Conservation (phyloP, 768 basidiomycete genomes). For the Sistotremastrum suecicum region DNA sequence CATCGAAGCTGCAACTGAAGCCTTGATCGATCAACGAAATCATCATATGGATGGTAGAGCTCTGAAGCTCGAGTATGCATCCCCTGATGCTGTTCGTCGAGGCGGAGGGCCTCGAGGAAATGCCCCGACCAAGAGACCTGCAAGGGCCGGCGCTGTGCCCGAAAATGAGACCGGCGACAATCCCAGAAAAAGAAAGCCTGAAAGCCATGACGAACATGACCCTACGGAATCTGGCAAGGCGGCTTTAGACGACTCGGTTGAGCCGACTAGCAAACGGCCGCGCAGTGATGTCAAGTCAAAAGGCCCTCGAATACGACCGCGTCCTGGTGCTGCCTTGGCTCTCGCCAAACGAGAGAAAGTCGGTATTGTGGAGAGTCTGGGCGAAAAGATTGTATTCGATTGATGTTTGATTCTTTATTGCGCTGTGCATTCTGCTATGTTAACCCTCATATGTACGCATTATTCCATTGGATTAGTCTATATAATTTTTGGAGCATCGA, state of each 20-base stretch:
- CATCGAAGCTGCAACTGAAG: slow-evolving; percentile 64
- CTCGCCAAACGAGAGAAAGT: slow-evolving; percentile 62
- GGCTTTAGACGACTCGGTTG: too few species aligned
- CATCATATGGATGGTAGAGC: slow-evolving; percentile 73
- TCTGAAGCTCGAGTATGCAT: slow-evolving; percentile 82
- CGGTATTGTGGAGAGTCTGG: slow-evolving; percentile 54
- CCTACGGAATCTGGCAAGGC: too few species aligned
- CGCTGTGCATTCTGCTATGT: too few species aligned
- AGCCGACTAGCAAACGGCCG: too few species aligned
- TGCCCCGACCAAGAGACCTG: not conserved
- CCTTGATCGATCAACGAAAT: slow-evolving; percentile 73
- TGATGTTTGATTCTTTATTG: too few species aligned
- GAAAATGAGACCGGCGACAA: too few species aligned
- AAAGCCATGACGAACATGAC: too few species aligned
- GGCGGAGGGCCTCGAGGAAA: slow-evolving; percentile 36
- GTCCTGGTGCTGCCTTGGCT: slow-evolving; percentile 71
- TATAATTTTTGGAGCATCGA: too few species aligned
- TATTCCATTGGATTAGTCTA: too few species aligned
- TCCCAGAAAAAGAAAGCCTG: too few species aligned
- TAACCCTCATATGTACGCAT: too few species aligned
- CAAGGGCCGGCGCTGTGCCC: too few species aligned
- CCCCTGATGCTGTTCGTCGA: slow-evolving; percentile 73
- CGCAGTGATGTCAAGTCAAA: slow-evolving; percentile 7
- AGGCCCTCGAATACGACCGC: slow-evolving; percentile 36
- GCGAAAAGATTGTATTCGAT: slow-evolving; percentile 55